Conservation (phyloP, 2,329 filamentous ascomycete species). For the Sarocladiaceae sp. region DNA sequence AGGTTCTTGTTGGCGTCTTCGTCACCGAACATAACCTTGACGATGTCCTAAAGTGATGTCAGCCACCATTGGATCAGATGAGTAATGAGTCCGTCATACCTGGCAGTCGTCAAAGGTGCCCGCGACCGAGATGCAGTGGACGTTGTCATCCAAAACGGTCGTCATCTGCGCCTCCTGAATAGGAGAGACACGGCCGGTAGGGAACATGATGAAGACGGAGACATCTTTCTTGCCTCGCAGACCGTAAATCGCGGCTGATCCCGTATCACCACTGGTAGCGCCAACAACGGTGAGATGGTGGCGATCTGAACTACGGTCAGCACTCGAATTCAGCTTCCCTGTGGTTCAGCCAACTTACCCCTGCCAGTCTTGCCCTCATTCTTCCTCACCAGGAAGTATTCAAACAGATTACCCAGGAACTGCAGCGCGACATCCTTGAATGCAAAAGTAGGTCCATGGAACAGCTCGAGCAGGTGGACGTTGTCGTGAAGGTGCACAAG, state of each 20-base stretch:
- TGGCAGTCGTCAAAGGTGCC: conserved; percentile 97
- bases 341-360: conserved; percentile 25
- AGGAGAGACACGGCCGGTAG: conserved; percentile 82
- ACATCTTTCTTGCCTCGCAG: conserved; percentile 94
- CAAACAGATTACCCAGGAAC: conserved; percentile 92
- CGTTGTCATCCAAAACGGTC: conserved; percentile 81
- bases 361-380: conserved; percentile 62
- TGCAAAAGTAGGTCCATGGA: conserved; percentile 91
- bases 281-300: conserved; percentile 83
- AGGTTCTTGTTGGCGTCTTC: conserved; percentile 73
- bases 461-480: conserved; percentile 84
- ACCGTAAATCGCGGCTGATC: conserved; percentile 93
- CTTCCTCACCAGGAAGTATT: conserved; percentile 73
- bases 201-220: conserved; percentile 90
- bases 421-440: conserved; percentile 96
- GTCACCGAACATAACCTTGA: conserved; percentile 89
- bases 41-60: conserved; percentile 58
- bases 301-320: conserved; percentile 38
- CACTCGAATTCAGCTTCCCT: neutral
- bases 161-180: conserved; percentile 98
- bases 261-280: conserved; percentile 82
- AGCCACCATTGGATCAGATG: neutral
- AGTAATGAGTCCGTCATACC: conserved; percentile 32
- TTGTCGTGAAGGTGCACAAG: conserved; percentile 68
- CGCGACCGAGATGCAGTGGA: conserved; percentile 83